Percentiles rank a stretch among this genome's conserved stretches.
Conservation (phyloP, 345 rosid genomes). For the Turritis glabra region DNA sequence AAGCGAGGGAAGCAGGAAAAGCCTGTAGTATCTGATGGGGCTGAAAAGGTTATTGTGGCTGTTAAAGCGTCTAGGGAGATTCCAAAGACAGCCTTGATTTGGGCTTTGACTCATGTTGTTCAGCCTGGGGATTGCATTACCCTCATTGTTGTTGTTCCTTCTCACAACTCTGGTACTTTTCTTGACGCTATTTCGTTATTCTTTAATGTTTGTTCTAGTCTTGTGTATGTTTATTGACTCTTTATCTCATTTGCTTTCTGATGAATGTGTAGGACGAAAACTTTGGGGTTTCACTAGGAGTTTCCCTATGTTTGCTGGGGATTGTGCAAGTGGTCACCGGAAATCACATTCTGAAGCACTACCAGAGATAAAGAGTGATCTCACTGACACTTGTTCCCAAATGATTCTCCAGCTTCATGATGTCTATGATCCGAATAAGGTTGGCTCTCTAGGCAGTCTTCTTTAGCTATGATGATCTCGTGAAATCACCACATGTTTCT, state of each 20-base stretch:
- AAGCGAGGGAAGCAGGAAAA: conserved; percentile 60
- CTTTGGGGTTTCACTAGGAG: conserved; percentile 92
- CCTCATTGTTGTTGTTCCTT: conserved; percentile 85
- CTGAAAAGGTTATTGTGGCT: conserved; percentile 90
- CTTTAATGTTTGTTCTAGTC: not conserved
- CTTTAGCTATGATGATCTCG: not conserved
- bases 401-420: conserved; percentile 99
- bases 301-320: conserved; percentile 96
- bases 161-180: conserved; percentile 67
- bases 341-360: conserved; percentile 73
- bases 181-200: conserved; percentile 8
- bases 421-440: conserved; percentile 98
- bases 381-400: conserved; percentile 91
- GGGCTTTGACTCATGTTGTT: conserved; percentile 99
- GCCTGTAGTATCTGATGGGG: conserved; percentile 51
- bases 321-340: conserved; percentile 83
- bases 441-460: conserved; percentile 16
- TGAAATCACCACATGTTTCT: conserved; percentile 10
- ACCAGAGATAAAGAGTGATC: conserved; percentile 73
- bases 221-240: not conserved
- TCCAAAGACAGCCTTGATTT: conserved; percentile 86
- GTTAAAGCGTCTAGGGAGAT: conserved; percentile 98
- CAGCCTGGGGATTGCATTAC: conserved; percentile 97
- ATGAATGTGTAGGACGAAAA: conserved; percentile 61
- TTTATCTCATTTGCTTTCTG: not conserved